Conservation (phyloP, 257 asterid genomes). For the Solanum pimpinellifolium region DNA sequence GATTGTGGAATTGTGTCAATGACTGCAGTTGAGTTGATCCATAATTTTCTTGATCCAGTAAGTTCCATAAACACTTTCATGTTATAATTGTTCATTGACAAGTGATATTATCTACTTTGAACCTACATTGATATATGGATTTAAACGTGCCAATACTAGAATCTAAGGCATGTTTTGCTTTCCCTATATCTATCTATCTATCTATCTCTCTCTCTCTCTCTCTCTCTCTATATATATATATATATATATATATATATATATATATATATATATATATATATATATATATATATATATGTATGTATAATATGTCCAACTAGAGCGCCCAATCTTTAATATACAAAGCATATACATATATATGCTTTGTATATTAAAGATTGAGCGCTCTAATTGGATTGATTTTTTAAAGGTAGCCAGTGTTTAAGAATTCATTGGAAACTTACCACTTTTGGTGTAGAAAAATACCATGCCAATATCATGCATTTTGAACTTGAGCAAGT, state of each 20-base stretch:
- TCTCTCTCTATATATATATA: too few relatives aligned
- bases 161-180: too few relatives aligned
- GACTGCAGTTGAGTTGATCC: conserved; percentile 32
- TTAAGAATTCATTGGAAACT: background rate
- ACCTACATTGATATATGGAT: too few relatives aligned
- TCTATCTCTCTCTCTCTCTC: too few relatives aligned
- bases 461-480: background rate
- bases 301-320: too few relatives aligned
- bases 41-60: conserved; percentile 57
- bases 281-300: too few relatives aligned
- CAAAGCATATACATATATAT: too few relatives aligned
- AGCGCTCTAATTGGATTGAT: background rate
- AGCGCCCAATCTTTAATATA: too few relatives aligned
- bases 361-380: background rate
- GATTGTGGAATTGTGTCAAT: conserved; percentile 46
- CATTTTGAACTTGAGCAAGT: background rate
- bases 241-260: too few relatives aligned
- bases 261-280: too few relatives aligned
- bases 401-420: background rate
- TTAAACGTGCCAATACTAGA: too few relatives aligned
- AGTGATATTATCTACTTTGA: background rate
- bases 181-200: too few relatives aligned
- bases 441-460: background rate
- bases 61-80: background rate
- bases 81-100: background rate